These are phyloP conservation scores for Tubosaeta brunneosetosa DNA, from an alignment of 768 basidiomycete genomes.

Conservation along the genomic window DNA sequence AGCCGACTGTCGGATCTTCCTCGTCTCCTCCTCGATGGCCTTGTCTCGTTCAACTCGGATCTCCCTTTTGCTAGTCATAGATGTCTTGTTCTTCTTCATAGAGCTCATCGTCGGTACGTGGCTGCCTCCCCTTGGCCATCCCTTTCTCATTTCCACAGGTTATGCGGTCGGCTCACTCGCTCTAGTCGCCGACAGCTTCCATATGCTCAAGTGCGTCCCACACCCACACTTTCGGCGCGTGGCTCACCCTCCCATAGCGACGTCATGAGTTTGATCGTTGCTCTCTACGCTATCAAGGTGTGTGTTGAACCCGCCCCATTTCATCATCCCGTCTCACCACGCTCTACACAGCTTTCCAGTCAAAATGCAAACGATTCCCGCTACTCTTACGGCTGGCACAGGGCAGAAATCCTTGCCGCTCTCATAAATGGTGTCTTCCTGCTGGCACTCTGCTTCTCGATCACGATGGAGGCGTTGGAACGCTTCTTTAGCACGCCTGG, in stretches of 20 bases:
- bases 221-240: not conserved
- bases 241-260: conserved; percentile 54
- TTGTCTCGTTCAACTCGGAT: conserved; percentile 71
- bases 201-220: conserved; percentile 89
- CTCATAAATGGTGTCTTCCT: conserved; percentile 96
- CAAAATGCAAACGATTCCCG: conserved; percentile 57
- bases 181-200: conserved; percentile 94
- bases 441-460: conserved; percentile 93
- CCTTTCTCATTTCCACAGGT: conserved; percentile 41
- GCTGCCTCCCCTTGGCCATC: conserved; percentile 8
- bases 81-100: conserved; percentile 80
- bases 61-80: conserved; percentile 74
- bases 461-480: conserved; percentile 85
- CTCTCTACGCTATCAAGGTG: conserved; percentile 90
- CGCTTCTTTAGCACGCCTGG: conserved; percentile 86
- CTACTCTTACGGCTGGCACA: conserved; percentile 99
- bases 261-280: conserved; percentile 92
- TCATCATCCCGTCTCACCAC: conserved; percentile 6
- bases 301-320: conserved; percentile 1
- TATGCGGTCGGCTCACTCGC: conserved; percentile 96
- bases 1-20: not conserved
- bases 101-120: conserved; percentile 73
- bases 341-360: conserved; percentile 52
- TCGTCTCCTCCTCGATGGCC: conserved; percentile 20
- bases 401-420: conserved; percentile 94